Evolutionary conservation across 192 early-diverging fungal genomes (phyloP).

Genomic region (Coemansia sp.): DNA sequence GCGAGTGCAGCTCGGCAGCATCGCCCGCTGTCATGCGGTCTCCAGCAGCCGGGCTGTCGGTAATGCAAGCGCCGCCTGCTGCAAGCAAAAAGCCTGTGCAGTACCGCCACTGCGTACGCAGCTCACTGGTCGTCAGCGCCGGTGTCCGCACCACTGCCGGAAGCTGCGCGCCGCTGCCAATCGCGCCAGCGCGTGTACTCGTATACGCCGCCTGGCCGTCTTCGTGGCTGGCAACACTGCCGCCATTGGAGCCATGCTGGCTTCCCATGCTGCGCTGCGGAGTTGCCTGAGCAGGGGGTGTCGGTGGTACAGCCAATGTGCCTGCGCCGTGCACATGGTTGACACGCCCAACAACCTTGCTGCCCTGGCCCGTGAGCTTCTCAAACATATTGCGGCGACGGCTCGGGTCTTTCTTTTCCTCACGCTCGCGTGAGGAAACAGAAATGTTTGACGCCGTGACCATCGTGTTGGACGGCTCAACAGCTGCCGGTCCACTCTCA

Average conservation of each 20-base stretch:
- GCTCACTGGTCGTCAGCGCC: slow-evolving; percentile 37
- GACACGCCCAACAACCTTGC: slow-evolving; percentile 26
- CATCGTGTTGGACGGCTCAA: neutral
- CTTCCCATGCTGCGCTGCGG: slow-evolving; percentile 10
- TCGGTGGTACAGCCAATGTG: neutral
- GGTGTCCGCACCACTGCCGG: slow-evolving; percentile 37
- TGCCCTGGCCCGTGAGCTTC: slow-evolving; percentile 46
- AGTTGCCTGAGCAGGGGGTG: neutral
- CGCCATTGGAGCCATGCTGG: slow-evolving; percentile 7
- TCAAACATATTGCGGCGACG: slow-evolving; percentile 52
- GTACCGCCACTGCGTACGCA: slow-evolving; percentile 56
- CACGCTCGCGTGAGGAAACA: slow-evolving; percentile 10
- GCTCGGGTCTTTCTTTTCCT: slow-evolving; percentile 35
- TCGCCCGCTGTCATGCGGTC: slow-evolving; percentile 49
- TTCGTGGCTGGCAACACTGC: slow-evolving; percentile 9
- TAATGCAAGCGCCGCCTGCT: slow-evolving; percentile 46
- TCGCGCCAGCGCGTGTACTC: slow-evolving; percentile 14
- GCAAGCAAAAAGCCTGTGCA: slow-evolving; percentile 55
- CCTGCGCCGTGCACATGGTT: neutral
- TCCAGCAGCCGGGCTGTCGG: slow-evolving; percentile 26
- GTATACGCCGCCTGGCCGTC: slow-evolving; percentile 13
- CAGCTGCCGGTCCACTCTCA: slow-evolving; percentile 8
- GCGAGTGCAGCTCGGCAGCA: slow-evolving; percentile 47
- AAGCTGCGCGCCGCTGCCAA: slow-evolving; percentile 46
- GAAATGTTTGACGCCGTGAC: slow-evolving; percentile 4